phyloP scores from a whole-genome alignment of 306 rosid species.

The Cucumis cinereus region DNA sequence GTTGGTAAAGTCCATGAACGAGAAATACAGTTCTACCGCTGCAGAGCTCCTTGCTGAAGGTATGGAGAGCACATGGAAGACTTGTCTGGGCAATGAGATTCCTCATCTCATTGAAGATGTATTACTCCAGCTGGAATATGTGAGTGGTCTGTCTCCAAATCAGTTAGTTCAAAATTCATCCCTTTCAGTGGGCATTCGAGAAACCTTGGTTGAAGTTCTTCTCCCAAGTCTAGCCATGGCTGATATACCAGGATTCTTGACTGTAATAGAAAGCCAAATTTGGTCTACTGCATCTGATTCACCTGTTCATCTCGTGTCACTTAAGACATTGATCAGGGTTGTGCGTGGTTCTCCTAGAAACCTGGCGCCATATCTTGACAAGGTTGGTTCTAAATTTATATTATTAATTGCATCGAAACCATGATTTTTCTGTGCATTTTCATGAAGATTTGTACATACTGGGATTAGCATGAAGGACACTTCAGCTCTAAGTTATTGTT shows the following conservation, averaged over 20 bases:
- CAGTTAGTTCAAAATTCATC: conserved; percentile 30
- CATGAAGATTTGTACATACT: not conserved
- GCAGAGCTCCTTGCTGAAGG: conserved; percentile 99
- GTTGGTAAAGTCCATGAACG: conserved; percentile 88
- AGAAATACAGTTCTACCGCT: conserved; percentile 87
- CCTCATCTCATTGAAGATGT: conserved; percentile 73
- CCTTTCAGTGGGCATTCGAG: conserved; percentile 45
- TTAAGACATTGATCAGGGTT: conserved; percentile 77
- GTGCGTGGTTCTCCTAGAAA: conserved; percentile 75
- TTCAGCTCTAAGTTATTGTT: not conserved
- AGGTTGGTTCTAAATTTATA: conserved; percentile 44
- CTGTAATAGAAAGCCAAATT: conserved; percentile 75
- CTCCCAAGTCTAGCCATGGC: conserved; percentile 95
- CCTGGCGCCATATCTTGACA: conserved; percentile 77
- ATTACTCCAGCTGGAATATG: conserved; percentile 80
- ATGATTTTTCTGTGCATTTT: not conserved
- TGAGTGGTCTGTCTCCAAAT: conserved; percentile 55
- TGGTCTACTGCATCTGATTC: conserved; percentile 99
- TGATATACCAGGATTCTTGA: conserved; percentile 64
- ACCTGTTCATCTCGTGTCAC: conserved; percentile 76
- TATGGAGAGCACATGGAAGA: conserved; percentile 88
- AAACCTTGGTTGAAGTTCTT: conserved; percentile 73
- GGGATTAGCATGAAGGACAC: not conserved
- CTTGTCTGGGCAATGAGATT: conserved; percentile 61
- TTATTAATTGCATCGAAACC: not conserved